Evolutionary conservation across 2,329 filamentous ascomycete genomes (phyloP).

Genomic region (Polytolypa hystricis): DNA sequence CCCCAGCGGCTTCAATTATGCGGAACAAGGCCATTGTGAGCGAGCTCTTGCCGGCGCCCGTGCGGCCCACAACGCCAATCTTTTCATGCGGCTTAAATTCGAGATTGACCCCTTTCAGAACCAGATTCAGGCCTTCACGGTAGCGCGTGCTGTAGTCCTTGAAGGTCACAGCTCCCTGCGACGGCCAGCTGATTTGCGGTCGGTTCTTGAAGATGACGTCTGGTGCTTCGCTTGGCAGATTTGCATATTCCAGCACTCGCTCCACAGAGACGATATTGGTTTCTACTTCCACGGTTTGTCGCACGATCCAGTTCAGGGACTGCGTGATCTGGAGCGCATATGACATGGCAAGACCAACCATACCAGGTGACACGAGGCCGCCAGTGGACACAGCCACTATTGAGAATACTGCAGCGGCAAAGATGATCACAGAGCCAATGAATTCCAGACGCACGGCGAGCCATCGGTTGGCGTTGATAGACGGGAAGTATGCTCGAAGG

Average conservation of each 20-base stretch:
- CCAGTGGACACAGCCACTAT: conserved; percentile 67
- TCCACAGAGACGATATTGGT: conserved; percentile 99
- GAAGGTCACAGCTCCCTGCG: conserved; percentile 78
- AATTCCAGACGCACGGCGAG: conserved; percentile 90
- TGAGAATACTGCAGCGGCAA: conserved; percentile 70
- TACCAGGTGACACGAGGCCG: conserved; percentile 54
- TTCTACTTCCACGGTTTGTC: conserved; percentile 98
- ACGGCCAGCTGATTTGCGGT: conserved; percentile 83
- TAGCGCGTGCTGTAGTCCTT: conserved; percentile 92
- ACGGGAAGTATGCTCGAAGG: conserved; percentile 86
- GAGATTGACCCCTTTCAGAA: conserved; percentile 83
- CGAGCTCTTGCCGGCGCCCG: conserved; percentile 91
- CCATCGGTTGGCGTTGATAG: conserved; percentile 90
- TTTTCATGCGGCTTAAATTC: conserved; percentile 95
- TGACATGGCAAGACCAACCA: conserved; percentile 89
- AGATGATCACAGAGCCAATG: conserved; percentile 86
- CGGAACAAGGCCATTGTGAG: conserved; percentile 87
- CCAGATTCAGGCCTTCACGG: conserved; percentile 76
- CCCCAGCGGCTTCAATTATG: conserved; percentile 78
- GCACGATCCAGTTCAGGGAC: conserved; percentile 96
- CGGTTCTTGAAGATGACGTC: conserved; percentile 83
- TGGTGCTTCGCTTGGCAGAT: conserved; percentile 81
- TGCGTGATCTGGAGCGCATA: conserved; percentile 96
- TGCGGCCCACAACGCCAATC: conserved; percentile 93
- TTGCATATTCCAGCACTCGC: conserved; percentile 89